These are phyloP conservation scores for Usnea hakonensis DNA, from an alignment of 495 filamentous ascomycete genomes.

Conservation along the genomic window DNA sequence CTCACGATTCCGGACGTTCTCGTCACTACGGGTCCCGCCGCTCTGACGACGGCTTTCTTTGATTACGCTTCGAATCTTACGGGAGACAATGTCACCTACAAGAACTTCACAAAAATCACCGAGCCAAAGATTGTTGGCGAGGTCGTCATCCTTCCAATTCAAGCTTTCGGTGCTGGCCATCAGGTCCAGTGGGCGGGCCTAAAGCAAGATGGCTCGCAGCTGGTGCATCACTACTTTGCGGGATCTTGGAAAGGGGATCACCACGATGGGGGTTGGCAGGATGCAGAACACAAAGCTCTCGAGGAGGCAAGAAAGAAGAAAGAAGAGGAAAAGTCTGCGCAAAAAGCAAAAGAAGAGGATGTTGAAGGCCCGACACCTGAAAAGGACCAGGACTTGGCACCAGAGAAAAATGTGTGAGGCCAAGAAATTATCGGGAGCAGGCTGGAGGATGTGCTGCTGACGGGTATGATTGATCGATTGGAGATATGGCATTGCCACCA, in stretches of 20 bases:
- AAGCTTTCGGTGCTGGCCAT: slow-evolving; percentile 26
- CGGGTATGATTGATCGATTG: not conserved
- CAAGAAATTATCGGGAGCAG: not conserved
- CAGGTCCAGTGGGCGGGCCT: slow-evolving; percentile 17
- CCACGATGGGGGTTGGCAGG: slow-evolving; percentile 2
- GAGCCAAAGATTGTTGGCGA: slow-evolving; percentile 25
- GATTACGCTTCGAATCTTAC: slow-evolving; percentile 15
- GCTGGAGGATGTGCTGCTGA: not conserved
- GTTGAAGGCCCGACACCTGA: not conserved
- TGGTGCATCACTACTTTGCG: slow-evolving; percentile 30
- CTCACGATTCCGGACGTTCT: slow-evolving; percentile 22
- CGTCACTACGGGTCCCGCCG: slow-evolving; percentile 23
- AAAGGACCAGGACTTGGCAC: not conserved
- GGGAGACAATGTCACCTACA: slow-evolving; percentile 2
- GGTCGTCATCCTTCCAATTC: slow-evolving; percentile 28
- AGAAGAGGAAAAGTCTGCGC: not conserved
- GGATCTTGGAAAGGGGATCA: slow-evolving; percentile 30
- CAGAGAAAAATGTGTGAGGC: not conserved
- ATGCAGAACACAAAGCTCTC: slow-evolving; percentile 6
- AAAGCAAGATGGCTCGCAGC: slow-evolving; percentile 20
- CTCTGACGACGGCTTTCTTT: slow-evolving; percentile 20
- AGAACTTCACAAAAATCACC: slow-evolving; percentile 22
- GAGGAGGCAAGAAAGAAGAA: slow-evolving; percentile 10
- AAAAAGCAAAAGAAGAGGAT: not conserved
- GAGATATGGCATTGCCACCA: not conserved